A percentile compares a stretch with the other conserved stretches of the same genome.
phyloP scores from a whole-genome alignment of 2,329 filamentous ascomycete species.

The Dothidotthia symphoricarpi region DNA sequence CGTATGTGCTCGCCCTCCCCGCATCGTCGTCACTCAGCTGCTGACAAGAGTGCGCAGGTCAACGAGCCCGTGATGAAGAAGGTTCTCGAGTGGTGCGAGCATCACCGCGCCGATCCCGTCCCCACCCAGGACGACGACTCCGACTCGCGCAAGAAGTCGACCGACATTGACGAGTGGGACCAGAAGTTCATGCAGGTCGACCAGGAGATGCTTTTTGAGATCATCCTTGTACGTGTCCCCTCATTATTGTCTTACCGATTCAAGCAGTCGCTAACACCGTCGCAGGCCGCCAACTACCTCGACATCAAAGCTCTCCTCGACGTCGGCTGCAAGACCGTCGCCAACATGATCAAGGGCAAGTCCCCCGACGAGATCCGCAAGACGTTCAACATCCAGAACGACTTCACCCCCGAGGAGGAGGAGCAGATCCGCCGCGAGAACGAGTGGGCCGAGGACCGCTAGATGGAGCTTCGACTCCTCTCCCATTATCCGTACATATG shows the following conservation, averaged over 20 bases:
- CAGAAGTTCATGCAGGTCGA: slow-evolving; percentile 99
- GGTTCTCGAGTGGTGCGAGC: slow-evolving; percentile 96
- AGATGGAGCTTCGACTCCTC: slow-evolving; percentile 6
- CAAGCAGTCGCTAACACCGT: slow-evolving; percentile 13
- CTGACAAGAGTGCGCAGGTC: slow-evolving; percentile 53
- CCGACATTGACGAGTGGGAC: slow-evolving; percentile 99
- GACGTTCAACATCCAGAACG: slow-evolving; percentile 99
- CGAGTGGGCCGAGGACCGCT: slow-evolving; percentile 51
- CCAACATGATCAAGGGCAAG: slow-evolving; percentile 99
- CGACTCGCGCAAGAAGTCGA: slow-evolving; percentile 95
- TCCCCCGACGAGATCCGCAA: slow-evolving; percentile 98
- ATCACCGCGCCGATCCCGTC: slow-evolving; percentile 88
- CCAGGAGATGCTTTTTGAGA: slow-evolving; percentile 99
- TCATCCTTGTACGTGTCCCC: slow-evolving; percentile 72
- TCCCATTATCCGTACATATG: neutral
- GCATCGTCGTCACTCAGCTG: neutral
- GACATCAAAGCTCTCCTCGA: slow-evolving; percentile 98
- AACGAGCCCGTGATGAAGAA: slow-evolving; percentile 93
- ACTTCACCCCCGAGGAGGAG: slow-evolving; percentile 98
- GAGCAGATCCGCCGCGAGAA: slow-evolving; percentile 73
- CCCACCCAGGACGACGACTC: slow-evolving; percentile 81
- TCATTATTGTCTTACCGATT: neutral
- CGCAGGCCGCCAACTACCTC: slow-evolving; percentile 91
- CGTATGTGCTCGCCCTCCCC: slow-evolving; percentile 35
- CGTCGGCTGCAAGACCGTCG: slow-evolving; percentile 98